phyloP scores from a whole-genome alignment of 768 basidiomycete species.

The Pleurotus sapidus region DNA sequence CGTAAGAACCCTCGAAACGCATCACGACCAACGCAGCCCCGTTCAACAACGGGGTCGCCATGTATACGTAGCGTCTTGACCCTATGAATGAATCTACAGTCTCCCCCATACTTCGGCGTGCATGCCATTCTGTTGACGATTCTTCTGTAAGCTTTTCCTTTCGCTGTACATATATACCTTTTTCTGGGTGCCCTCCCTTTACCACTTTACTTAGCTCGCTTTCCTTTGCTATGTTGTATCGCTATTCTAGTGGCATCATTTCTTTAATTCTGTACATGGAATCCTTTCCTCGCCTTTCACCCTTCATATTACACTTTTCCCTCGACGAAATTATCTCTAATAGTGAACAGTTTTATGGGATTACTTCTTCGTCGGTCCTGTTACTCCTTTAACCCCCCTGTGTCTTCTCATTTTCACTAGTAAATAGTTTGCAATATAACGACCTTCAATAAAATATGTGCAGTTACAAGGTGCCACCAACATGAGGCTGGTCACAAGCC shows the following conservation, averaged over 20 bases:
- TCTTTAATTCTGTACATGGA: slow-evolving; percentile 1
- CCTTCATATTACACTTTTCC: not conserved
- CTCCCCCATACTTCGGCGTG: too few species aligned
- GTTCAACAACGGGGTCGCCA: not conserved
- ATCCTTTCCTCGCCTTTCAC: not conserved
- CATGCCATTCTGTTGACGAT: not conserved
- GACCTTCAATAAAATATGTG: too few species aligned
- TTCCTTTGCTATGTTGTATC: slow-evolving; percentile 6
- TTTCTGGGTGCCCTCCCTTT: not conserved
- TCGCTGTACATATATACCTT: not conserved
- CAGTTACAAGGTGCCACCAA: too few species aligned
- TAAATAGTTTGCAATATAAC: too few species aligned
- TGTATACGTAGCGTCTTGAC: too few species aligned
- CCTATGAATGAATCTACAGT: too few species aligned
- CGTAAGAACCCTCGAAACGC: not conserved
- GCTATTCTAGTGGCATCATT: not conserved
- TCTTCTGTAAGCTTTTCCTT: not conserved
- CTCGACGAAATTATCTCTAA: not conserved
- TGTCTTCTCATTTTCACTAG: not conserved
- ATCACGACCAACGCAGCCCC: not conserved
- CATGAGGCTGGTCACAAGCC: too few species aligned
- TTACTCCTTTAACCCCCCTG: not conserved
- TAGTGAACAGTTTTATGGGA: not conserved
- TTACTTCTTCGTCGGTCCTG: not conserved
- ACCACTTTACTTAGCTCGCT: not conserved